Base-by-base conservation (phyloP, 805 yeast genomes). In the Schwanniomyces occidentalis region DNA sequence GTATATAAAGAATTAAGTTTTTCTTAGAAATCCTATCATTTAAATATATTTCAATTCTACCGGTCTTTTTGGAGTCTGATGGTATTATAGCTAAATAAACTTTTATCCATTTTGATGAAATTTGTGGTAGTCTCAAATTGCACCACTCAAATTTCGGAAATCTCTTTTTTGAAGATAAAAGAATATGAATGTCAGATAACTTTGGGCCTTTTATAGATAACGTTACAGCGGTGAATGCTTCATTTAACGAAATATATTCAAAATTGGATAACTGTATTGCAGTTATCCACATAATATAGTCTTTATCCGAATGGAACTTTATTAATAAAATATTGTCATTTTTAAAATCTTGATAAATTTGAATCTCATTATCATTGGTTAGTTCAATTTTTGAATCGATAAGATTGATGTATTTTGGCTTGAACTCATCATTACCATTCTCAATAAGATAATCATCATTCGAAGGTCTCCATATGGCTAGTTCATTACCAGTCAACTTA, bases 221-320 rank as follows among this genome's bases (percentile, higher is more conserved):
- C 21, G 80, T 57, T 2, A 80, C 83, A 5, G 85, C 88, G 0
- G 86, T 80, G 49, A 74, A 81, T 14, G 80, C 71, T 55, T 80
- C 83, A 48, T 75, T 79, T 34, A 81, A 61, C 30, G 75, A 71
- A 13, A 69, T 65, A 45, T 63, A 72, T 54, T 81, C 88, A 49
- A 63, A 81, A 43, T 71, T 75, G n/a, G 82, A 58, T 30, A 81
- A 53, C 32, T 71, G 59, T 22, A 80, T 52, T 3, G 80, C 74
- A 1, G 78, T 59, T 13, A 75, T 59, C 76, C 77, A 72, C 31
- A 41, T 44, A 27, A 43, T 37, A 35, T 55, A 46, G 15, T 61
- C 67, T 8, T 34, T 35, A 3, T 38, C 27, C 13, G 37, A 41
- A 27, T 37, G 41, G 37, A 61, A 55, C 21, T 51, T 51, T 22